Conservation (phyloP, 2,329 filamentous ascomycete species). For the Hymenoscyphus albidus region DNA sequence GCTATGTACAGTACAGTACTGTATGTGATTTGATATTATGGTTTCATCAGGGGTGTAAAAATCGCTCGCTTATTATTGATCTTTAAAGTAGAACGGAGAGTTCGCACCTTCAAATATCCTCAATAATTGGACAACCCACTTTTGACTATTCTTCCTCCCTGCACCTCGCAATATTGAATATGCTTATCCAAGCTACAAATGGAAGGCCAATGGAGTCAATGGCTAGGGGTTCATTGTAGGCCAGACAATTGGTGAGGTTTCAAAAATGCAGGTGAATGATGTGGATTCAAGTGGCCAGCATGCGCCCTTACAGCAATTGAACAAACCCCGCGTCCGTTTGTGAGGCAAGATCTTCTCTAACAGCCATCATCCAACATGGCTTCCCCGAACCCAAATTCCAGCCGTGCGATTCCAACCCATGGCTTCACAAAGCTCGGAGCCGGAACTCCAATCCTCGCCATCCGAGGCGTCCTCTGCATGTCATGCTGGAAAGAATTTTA, state of each 20-base stretch:
- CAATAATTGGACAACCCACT: too few relatives aligned
- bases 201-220: neutral
- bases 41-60: too few relatives aligned
- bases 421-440: constrained; percentile 1
- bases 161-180: neutral
- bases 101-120: too few relatives aligned
- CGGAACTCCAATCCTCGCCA: constrained; percentile 13
- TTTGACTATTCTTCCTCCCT: too few relatives aligned
- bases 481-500: constrained; percentile 6
- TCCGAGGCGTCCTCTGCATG: constrained; percentile 16
- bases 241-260: neutral
- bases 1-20: too few relatives aligned
- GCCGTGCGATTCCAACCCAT: neutral
- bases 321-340: neutral
- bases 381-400: neutral
- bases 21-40: too few relatives aligned
- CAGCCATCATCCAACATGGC: neutral
- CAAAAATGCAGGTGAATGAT: neutral
- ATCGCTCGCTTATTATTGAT: too few relatives aligned
- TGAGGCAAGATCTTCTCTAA: neutral
- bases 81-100: too few relatives aligned
- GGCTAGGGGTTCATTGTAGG: neutral
- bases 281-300: neutral
- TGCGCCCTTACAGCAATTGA: neutral
- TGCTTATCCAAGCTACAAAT: neutral